Conservation (phyloP, 2,329 filamentous ascomycete genomes). For the Pyrenochaeta sp. region DNA sequence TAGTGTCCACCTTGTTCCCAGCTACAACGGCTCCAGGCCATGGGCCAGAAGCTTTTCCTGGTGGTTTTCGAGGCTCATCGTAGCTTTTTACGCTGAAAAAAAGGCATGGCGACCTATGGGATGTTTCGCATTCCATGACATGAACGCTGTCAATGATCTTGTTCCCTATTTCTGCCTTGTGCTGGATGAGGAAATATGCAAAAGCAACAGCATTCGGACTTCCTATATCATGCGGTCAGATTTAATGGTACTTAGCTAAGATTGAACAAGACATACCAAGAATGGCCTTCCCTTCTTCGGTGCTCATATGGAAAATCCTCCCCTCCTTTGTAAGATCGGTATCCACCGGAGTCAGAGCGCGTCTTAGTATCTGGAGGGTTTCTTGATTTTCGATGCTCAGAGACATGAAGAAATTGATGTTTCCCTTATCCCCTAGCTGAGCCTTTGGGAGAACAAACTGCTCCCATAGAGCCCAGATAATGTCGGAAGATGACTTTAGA, state of each 20-base stretch:
- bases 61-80: neutral
- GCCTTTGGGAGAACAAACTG: neutral
- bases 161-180: neutral
- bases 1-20: too few species aligned
- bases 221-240: neutral
- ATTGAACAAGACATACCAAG: neutral
- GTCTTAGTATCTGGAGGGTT: neutral
- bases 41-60: neutral
- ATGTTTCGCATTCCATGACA: conserved; percentile 1
- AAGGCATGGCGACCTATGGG: neutral
- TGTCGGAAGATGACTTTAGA: conserved; percentile 1
- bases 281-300: conserved; percentile 2
- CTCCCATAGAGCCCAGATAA: conserved; percentile 4
- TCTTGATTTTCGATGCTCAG: conserved; percentile 1
- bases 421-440: neutral
- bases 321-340: neutral
- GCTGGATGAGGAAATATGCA: conserved; percentile 3
- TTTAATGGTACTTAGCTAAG: neutral
- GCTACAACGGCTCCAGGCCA: neutral
- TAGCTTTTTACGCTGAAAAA: neutral
- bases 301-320: neutral
- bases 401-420: conserved; percentile 7
- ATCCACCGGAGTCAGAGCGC: neutral
- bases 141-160: neutral
- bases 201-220: conserved; percentile 4